These are phyloP conservation scores for Pythium guiyangense DNA, from an alignment of 352 stramenopile genomes.

Conservation along the genomic window DNA sequence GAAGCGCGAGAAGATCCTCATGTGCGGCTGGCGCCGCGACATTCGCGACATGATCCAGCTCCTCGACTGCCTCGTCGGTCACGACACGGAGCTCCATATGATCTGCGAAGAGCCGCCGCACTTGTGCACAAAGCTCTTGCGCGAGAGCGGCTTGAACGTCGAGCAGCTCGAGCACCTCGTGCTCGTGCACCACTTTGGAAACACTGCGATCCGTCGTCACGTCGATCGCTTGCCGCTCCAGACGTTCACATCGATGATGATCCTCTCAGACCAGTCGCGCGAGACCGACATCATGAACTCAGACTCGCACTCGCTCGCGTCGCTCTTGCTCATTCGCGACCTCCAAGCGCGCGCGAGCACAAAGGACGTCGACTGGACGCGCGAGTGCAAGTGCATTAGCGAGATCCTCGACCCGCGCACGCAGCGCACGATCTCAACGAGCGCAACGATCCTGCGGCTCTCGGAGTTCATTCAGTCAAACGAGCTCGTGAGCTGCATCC, in stretches of 20 bases:
- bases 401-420: slow-evolving; percentile 87
- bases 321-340: slow-evolving; percentile 80
- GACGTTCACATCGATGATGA: slow-evolving; percentile 81
- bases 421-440: slow-evolving; percentile 76
- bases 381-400: slow-evolving; percentile 71
- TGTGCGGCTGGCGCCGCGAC: slow-evolving; percentile 87
- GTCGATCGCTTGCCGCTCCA: slow-evolving; percentile 53
- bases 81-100: slow-evolving; percentile 71
- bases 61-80: slow-evolving; percentile 65
- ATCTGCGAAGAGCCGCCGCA: slow-evolving; percentile 72
- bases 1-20: slow-evolving; percentile 65
- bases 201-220: slow-evolving; percentile 76
- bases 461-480: slow-evolving; percentile 90
- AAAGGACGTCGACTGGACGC: slow-evolving; percentile 10
- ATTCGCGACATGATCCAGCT: slow-evolving; percentile 87
- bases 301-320: slow-evolving; percentile 82
- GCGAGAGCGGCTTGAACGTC: slow-evolving; percentile 54
- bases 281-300: slow-evolving; percentile 84
- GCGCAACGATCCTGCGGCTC: slow-evolving; percentile 59
- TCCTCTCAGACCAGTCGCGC: slow-evolving; percentile 64
- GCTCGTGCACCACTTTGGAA: slow-evolving; percentile 69
- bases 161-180: slow-evolving; percentile 42
- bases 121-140: slow-evolving; percentile 54
- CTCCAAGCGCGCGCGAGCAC: slow-evolving; percentile 33
- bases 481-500: slow-evolving; percentile 77